A percentile compares a stretch with the other conserved stretches of the same genome.
These are phyloP conservation scores for Letharia lupina DNA, from an alignment of 495 filamentous ascomycete species.

Conservation along the genomic window DNA sequence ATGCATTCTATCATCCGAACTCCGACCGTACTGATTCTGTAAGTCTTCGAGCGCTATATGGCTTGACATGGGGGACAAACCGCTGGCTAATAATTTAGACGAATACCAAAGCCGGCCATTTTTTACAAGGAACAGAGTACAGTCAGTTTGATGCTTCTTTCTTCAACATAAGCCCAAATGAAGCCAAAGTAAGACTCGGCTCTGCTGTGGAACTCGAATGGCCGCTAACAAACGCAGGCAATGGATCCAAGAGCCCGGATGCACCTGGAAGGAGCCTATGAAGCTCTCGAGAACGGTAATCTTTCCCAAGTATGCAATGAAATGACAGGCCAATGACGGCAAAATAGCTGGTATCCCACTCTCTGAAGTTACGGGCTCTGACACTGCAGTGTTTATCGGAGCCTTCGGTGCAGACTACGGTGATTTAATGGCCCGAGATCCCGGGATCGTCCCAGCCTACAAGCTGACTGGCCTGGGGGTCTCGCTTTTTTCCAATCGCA, in stretches of 20 bases:
- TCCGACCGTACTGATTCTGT: slow-evolving; percentile 20
- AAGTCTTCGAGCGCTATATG: neutral
- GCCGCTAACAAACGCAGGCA: neutral
- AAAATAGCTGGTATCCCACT: neutral
- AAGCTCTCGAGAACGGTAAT: slow-evolving; percentile 43
- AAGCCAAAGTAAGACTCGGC: slow-evolving; percentile 1
- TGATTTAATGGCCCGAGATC: neutral
- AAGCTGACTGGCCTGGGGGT: slow-evolving; percentile 32
- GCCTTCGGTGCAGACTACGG: neutral
- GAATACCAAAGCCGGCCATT: slow-evolving; percentile 16
- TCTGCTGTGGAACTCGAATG: neutral
- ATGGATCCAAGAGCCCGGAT: slow-evolving; percentile 49
- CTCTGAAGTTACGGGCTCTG: neutral
- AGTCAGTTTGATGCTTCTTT: slow-evolving; percentile 13
- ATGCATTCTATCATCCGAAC: slow-evolving; percentile 25
- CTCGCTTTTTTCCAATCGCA: slow-evolving; percentile 33
- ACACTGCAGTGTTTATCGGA: neutral
- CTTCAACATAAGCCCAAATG: slow-evolving; percentile 16
- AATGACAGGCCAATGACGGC: slow-evolving; percentile 24
- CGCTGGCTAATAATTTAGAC: neutral
- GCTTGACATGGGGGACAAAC: neutral
- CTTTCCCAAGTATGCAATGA: slow-evolving; percentile 22
- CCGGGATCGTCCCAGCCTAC: neutral
- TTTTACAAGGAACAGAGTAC: slow-evolving; percentile 4
- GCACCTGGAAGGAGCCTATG: slow-evolving; percentile 47